Evolutionary conservation across 169 alveolate species (phyloP).

Genomic region (Eimeria sp.): DNA sequence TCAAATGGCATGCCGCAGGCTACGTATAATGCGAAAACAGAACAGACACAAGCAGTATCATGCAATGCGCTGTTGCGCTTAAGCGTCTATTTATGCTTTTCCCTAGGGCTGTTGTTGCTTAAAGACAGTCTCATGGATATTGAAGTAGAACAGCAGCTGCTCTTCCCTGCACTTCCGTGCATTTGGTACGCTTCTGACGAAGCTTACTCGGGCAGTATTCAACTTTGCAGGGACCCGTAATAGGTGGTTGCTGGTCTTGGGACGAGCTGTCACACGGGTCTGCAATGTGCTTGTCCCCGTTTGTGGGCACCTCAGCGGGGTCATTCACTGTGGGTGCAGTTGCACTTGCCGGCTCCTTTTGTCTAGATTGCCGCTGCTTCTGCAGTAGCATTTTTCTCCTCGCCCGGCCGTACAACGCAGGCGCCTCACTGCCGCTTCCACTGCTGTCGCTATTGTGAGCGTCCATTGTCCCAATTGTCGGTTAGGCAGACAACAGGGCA

Average conservation of each 20-base stretch:
- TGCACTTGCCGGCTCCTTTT: neutral
- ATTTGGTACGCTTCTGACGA: neutral
- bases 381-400: constrained; percentile 37
- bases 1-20: constrained; percentile 71
- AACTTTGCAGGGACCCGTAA: constrained; percentile 58
- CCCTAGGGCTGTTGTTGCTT: neutral
- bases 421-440: constrained; percentile 42
- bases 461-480: neutral
- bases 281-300: neutral
- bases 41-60: neutral
- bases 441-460: constrained; percentile 40
- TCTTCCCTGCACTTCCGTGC: neutral
- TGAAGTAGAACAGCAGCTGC: neutral
- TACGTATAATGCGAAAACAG: neutral
- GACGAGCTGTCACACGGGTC: neutral
- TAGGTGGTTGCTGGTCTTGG: constrained; percentile 40
- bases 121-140: too few relatives aligned
- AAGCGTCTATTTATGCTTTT: neutral
- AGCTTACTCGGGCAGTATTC: constrained; percentile 68
- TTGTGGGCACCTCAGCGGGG: neutral
- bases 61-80: neutral
- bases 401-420: neutral
- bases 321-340: neutral
- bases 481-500: neutral
- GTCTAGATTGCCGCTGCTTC: neutral